These are phyloP conservation scores for Oleoguttula mirabilis DNA, from an alignment of 495 filamentous ascomycete species.

Conservation along the genomic window DNA sequence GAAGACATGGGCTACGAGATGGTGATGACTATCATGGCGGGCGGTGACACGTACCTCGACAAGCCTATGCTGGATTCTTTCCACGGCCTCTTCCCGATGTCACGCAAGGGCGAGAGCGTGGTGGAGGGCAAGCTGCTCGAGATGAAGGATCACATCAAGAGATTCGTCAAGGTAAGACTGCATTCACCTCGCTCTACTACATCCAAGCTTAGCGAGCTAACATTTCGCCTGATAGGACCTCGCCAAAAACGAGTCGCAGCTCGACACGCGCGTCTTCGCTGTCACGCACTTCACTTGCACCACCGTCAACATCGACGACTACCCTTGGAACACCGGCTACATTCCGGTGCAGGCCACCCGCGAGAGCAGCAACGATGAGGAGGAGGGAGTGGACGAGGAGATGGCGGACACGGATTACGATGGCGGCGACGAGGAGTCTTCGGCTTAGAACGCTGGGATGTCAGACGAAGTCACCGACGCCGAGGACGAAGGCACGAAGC, in stretches of 20 bases:
- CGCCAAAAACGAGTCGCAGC: conserved; percentile 8
- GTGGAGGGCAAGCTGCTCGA: conserved; percentile 18
- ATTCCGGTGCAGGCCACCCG: too few relatives aligned
- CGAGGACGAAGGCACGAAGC: too few relatives aligned
- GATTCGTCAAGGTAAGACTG: conserved; percentile 20
- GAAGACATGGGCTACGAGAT: conserved; percentile 24
- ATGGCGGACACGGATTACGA: too few relatives aligned
- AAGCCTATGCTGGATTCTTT: conserved; percentile 19
- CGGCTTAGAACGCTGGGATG: too few relatives aligned
- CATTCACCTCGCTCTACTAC: too few relatives aligned
- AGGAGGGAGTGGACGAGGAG: too few relatives aligned
- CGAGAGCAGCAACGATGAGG: too few relatives aligned
- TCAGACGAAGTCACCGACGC: too few relatives aligned
- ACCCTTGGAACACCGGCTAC: conserved; percentile 7
- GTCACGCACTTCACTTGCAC: conserved; percentile 9
- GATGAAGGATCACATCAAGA: conserved; percentile 22
- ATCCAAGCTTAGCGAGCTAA: too few relatives aligned
- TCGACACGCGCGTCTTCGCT: neutral
- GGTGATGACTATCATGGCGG: conserved; percentile 15
- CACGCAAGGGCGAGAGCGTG: conserved; percentile 23
- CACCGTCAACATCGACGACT: conserved; percentile 3
- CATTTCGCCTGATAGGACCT: too few relatives aligned
- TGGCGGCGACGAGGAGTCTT: too few relatives aligned
- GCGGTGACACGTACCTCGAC: conserved; percentile 25
- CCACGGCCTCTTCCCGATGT: conserved; percentile 26